Evolutionary conservation across 257 asterid species (phyloP).

Genomic region (Pogostemon cablin): DNA sequence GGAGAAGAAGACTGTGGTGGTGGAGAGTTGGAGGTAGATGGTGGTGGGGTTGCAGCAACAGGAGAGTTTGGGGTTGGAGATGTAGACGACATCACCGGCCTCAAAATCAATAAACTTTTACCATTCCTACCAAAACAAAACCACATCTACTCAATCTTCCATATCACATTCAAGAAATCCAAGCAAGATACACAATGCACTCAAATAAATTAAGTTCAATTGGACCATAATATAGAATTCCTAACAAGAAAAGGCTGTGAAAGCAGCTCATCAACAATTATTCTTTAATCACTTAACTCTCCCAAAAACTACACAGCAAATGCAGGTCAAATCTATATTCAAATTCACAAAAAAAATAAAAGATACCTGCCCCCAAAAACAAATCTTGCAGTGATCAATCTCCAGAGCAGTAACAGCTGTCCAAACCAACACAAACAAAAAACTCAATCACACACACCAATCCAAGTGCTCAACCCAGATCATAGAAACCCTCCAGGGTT

Average conservation of each 20-base stretch:
- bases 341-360: constrained; percentile 13
- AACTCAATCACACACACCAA: constrained; percentile 31
- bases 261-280: constrained; percentile 21
- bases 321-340: constrained; percentile 12
- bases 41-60: constrained; percentile 23
- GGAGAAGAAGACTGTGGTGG: constrained; percentile 8
- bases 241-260: not conserved
- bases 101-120: constrained; percentile 34
- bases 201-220: constrained; percentile 1
- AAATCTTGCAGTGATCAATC: constrained; percentile 29
- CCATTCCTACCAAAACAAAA: constrained; percentile 42
- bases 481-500: constrained; percentile 8
- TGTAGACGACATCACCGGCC: constrained; percentile 51
- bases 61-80: constrained; percentile 45
- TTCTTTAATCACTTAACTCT: not conserved
- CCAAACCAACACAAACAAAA: constrained; percentile 23
- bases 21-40: constrained; percentile 7
- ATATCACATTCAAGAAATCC: constrained; percentile 25
- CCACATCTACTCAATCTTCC: constrained; percentile 20
- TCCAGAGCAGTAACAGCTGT: constrained; percentile 27
- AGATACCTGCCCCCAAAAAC: constrained; percentile 24
- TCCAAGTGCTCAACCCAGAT: constrained; percentile 30
- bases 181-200: constrained; percentile 24
- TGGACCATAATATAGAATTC: not conserved
- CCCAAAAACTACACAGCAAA: not conserved